These are phyloP conservation scores for Monilinia fructicola DNA, from an alignment of 2,329 filamentous ascomycete genomes.

Conservation along the genomic window DNA sequence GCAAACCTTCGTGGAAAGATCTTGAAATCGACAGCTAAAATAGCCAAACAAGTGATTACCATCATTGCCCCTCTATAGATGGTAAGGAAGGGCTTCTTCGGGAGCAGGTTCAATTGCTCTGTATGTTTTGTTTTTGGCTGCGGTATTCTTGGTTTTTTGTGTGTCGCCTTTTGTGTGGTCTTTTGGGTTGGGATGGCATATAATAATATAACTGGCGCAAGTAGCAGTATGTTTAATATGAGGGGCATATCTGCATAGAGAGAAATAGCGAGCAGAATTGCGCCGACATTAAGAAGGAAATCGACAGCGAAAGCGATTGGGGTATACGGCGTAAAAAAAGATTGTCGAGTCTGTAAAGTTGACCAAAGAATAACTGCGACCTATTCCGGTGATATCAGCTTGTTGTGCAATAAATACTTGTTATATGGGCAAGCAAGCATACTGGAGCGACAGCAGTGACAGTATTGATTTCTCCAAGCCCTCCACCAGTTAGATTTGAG, in stretches of 20 bases:
- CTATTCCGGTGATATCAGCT: constrained; percentile 47
- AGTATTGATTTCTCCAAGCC: constrained; percentile 80
- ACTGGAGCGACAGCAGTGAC: constrained; percentile 86
- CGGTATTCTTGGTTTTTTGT: constrained; percentile 52
- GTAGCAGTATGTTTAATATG: constrained; percentile 71
- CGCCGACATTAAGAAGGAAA: constrained; percentile 82
- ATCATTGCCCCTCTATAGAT: constrained; percentile 91
- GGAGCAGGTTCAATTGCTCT: constrained; percentile 53
- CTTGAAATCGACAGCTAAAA: constrained; percentile 94
- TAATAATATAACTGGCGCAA: constrained; percentile 65
- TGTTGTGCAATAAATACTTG: constrained; percentile 17
- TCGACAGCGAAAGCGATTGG: constrained; percentile 69
- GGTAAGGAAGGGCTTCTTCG: constrained; percentile 88
- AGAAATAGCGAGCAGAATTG: constrained; percentile 80
- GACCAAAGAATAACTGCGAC: constrained; percentile 84
- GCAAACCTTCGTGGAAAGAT: constrained; percentile 93
- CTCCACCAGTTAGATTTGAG: constrained; percentile 82
- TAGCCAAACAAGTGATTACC: constrained; percentile 82
- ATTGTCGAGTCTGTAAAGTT: constrained; percentile 76
- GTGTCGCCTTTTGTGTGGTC: constrained; percentile 33
- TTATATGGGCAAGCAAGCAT: constrained; percentile 46
- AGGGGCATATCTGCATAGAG: constrained; percentile 75
- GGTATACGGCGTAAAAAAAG: constrained; percentile 78
- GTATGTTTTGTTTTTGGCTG: constrained; percentile 44
- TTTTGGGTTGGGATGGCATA: constrained; percentile 49